Evolutionary conservation across 352 stramenopile genomes (phyloP).

Genomic region (Aphanomyces cochlioides): DNA sequence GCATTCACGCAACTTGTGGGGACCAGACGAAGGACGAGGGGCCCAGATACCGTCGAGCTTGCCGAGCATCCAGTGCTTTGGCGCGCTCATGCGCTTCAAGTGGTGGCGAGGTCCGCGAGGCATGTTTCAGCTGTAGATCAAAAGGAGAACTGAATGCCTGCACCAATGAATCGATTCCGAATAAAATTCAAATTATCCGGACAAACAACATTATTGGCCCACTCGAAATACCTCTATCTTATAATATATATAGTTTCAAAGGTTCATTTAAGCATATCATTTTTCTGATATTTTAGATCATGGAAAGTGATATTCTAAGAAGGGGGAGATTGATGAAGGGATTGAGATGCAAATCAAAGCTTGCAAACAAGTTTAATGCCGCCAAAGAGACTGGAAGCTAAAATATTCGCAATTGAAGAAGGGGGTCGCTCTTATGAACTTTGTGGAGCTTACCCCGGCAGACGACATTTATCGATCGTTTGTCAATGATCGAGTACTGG

Average conservation of each 20-base stretch:
- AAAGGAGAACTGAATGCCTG: constrained; percentile 28
- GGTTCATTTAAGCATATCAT: neutral
- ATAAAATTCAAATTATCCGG: constrained; percentile 15
- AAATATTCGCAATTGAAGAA: no score
- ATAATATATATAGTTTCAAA: neutral
- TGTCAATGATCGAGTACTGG: no score
- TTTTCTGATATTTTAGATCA: neutral
- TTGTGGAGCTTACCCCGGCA: no score
- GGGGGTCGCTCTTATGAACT: no score
- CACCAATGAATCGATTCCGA: constrained; percentile 6
- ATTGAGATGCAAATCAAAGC: no score
- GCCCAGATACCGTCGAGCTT: constrained; percentile 91
- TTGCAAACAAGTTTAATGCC: no score
- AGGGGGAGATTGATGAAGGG: no score
- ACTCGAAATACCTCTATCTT: neutral
- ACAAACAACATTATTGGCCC: neutral
- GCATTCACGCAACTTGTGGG: constrained; percentile 98
- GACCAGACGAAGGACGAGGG: constrained; percentile 92
- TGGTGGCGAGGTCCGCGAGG: constrained; percentile 84
- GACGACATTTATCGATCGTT: no score
- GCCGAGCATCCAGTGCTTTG: constrained; percentile 88
- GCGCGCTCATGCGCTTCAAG: constrained; percentile 82
- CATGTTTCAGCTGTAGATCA: constrained; percentile 43
- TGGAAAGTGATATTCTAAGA: neutral
- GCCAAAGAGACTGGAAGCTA: no score